Evolutionary conservation across 331 rosid species (phyloP).

Genomic region (Stylosanthes scabra): DNA sequence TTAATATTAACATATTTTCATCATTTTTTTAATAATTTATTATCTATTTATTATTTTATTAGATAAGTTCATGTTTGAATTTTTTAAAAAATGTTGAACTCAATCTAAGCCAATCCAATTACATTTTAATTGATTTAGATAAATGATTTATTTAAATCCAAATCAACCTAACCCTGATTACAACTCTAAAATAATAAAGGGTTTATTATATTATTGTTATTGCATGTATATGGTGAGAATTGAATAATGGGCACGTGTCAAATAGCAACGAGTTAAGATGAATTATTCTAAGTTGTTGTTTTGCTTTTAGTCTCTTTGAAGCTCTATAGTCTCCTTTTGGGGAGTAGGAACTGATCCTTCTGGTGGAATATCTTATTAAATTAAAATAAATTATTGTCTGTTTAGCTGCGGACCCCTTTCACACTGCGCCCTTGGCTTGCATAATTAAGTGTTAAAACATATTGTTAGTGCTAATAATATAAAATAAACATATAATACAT

Average conservation of each 20-base stretch:
- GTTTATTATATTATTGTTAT: background rate
- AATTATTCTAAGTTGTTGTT: background rate
- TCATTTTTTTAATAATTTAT: too few relatives aligned
- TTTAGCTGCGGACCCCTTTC: conserved; percentile 14
- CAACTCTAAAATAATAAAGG: background rate
- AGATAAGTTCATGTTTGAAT: too few relatives aligned
- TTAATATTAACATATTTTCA: too few relatives aligned
- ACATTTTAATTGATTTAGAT: too few relatives aligned
- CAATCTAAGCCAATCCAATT: too few relatives aligned
- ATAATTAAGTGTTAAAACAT: background rate
- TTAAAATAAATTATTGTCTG: background rate
- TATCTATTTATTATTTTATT: too few relatives aligned
- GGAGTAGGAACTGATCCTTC: conserved; percentile 42
- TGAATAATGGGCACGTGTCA: conserved; percentile 39
- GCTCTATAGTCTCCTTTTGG: conserved; percentile 44
- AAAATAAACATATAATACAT: too few relatives aligned
- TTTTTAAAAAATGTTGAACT: too few relatives aligned
- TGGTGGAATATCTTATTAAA: conserved; percentile 8
- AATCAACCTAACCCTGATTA: too few relatives aligned
- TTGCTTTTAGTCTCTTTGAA: conserved; percentile 18
- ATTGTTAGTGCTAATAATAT: background rate
- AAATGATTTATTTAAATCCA: too few relatives aligned
- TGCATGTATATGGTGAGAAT: background rate
- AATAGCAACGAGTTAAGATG: background rate
- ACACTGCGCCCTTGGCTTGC: conserved; percentile 6